Base-by-base conservation (phyloP, 306 rosid genomes). In the Prunus mira region DNA sequence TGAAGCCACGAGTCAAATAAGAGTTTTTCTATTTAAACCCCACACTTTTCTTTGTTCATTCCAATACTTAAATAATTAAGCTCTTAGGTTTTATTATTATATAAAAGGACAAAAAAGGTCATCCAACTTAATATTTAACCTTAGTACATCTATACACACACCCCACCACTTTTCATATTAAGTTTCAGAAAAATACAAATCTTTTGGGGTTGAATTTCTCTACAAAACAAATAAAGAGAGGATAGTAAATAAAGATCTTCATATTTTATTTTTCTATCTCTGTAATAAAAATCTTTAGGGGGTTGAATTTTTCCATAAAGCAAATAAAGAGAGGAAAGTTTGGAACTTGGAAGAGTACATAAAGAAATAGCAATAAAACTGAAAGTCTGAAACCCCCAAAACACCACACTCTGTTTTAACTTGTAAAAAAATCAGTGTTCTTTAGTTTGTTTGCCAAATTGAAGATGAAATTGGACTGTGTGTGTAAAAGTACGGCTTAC, bases 251-350 rank as follows among this genome's bases (percentile, higher is more conserved):
- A 30, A 30, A 30, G 34, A 30, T 30, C 34, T 30, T 30, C 34
- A 30, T 3, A 30, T 30, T 30, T 30, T 30, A 30, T 30, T 30
- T 30, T 30, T 30, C 34, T 30, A 30, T 30, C 34, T 30, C 34
- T 4, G 34, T 30, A 30, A 30, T 30, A 43, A 45, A 18, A 67
- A 10, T 19, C 73, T 76, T 79, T 63, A 73, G 89, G 79, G 87
- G 77, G 84, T 84, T 91, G 91, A 86, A 85, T 87, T 84, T 83
- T 84, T 80, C 76, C 76, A 81, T 69, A 80, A 83, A 76, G 78
- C 61, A 76, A 64, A 28, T 18, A 3, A 15, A 6, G 41, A 24
- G 38, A 54, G 67, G 58, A 73, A 66, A 51, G 66, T 50, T 30
- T 30, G 34, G 34, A 30, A 30, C 34, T 30, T 49, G 50, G 24